phyloP scores from a whole-genome alignment of 2,329 filamentous ascomycete species.

The Ceratocystis destructans region DNA sequence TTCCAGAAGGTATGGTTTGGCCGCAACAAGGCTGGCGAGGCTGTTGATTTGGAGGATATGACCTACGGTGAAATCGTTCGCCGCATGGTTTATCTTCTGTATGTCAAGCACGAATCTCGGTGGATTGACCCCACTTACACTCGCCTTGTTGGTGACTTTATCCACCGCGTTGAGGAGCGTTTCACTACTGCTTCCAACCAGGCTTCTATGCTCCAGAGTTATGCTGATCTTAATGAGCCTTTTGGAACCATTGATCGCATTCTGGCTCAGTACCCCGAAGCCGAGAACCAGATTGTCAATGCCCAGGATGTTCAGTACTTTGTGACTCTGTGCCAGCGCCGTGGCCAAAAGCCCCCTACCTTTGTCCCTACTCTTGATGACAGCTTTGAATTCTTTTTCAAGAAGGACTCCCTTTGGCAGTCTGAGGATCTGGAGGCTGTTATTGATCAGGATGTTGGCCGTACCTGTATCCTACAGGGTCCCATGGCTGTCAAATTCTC shows the following conservation, averaged over 20 bases:
- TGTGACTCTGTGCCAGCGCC: slow-evolving; percentile 78
- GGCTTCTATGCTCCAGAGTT: slow-evolving; percentile 76
- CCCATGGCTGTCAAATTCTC: slow-evolving; percentile 87
- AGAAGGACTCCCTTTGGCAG: slow-evolving; percentile 99
- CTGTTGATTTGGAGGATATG: slow-evolving; percentile 88
- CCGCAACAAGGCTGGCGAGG: slow-evolving; percentile 62
- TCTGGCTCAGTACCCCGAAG: slow-evolving; percentile 69
- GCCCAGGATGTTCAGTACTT: slow-evolving; percentile 98
- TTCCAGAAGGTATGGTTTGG: slow-evolving; percentile 98
- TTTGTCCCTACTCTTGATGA: slow-evolving; percentile 94
- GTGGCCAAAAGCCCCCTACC: slow-evolving; percentile 87
- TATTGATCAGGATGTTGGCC: slow-evolving; percentile 86
- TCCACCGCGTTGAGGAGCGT: slow-evolving; percentile 90
- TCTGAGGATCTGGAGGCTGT: slow-evolving; percentile 95
- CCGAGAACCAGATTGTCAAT: slow-evolving; percentile 84
- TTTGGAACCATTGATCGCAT: slow-evolving; percentile 67
- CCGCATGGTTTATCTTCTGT: slow-evolving; percentile 79
- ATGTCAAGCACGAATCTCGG: slow-evolving; percentile 75
- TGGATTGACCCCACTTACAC: slow-evolving; percentile 84
- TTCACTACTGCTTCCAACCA: slow-evolving; percentile 63
- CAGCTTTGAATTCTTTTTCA: slow-evolving; percentile 99
- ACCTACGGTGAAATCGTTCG: slow-evolving; percentile 80
- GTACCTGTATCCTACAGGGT: slow-evolving; percentile 92
- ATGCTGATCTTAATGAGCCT: slow-evolving; percentile 72
- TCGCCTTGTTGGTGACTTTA: slow-evolving; percentile 82